Conservation (phyloP, 345 rosid genomes). For the Bruguiera parviflora region DNA sequence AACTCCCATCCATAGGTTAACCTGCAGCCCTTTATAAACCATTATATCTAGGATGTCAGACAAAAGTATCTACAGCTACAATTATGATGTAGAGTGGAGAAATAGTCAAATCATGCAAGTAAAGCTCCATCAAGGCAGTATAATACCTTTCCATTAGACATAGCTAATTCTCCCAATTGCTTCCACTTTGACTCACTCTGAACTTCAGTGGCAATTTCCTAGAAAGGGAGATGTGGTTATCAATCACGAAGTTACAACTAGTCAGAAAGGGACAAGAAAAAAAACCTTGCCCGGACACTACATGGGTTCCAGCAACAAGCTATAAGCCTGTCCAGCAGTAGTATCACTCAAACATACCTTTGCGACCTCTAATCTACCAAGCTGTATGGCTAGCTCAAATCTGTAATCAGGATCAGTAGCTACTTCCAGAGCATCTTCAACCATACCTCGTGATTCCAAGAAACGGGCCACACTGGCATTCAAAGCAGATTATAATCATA, state of each 20-base stretch:
- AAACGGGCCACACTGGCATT: conserved; percentile 86
- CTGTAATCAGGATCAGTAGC: conserved; percentile 96
- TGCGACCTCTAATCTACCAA: conserved; percentile 89
- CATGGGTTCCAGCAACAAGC: neutral
- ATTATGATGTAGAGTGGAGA: neutral
- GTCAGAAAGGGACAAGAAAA: neutral
- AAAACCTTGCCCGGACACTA: neutral
- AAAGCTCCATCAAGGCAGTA: neutral
- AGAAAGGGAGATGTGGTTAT: conserved; percentile 14
- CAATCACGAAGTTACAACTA: conserved; percentile 3
- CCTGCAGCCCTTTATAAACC: too few species aligned
- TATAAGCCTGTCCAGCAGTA: neutral
- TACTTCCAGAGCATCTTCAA: conserved; percentile 92
- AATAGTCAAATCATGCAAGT: neutral
- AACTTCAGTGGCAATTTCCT: conserved; percentile 85
- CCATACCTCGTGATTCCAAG: conserved; percentile 97
- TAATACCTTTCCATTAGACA: conserved; percentile 89
- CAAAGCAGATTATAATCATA: conserved; percentile 22
- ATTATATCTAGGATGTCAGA: too few species aligned
- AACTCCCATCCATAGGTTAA: too few species aligned
- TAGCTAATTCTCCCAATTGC: conserved; percentile 94
- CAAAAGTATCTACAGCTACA: too few species aligned
- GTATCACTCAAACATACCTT: conserved; percentile 46
- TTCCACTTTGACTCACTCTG: conserved; percentile 97
- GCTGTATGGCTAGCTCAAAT: conserved; percentile 94